A percentile compares a stretch with the other conserved stretches of the same genome.
These are phyloP conservation scores for Datura wrightii DNA, from an alignment of 257 asterid species.

Conservation along the genomic window DNA sequence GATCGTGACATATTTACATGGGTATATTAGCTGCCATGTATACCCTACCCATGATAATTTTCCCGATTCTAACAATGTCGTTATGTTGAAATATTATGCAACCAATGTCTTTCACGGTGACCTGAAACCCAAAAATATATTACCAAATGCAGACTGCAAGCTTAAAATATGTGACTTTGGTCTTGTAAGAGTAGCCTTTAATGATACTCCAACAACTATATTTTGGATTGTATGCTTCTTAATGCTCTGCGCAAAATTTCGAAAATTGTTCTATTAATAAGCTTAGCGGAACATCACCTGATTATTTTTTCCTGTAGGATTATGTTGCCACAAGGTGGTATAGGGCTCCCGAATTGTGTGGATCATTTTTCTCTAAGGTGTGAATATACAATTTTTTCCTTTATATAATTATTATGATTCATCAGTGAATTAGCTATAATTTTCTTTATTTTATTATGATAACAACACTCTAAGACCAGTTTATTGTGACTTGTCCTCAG, in stretches of 20 bases:
- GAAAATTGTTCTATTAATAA: background rate
- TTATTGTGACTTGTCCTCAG: no score
- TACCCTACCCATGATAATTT: no score
- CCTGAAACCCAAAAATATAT: slow-evolving; percentile 80
- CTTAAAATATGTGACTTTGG: slow-evolving; percentile 88
- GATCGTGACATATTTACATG: background rate
- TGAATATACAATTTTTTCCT: no score
- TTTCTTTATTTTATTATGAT: no score
- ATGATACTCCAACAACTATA: slow-evolving; percentile 86
- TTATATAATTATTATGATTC: no score
- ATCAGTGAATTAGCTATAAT: no score
- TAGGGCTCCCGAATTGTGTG: no score
- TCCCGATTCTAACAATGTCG: background rate
- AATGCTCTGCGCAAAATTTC: no score
- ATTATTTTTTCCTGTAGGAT: slow-evolving; percentile 57
- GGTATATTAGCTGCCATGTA: no score
- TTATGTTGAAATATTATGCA: slow-evolving; percentile 41
- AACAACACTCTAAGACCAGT: no score
- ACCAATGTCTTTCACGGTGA: slow-evolving; percentile 88
- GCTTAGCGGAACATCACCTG: background rate
- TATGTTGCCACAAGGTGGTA: slow-evolving; percentile 98
- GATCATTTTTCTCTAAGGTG: no score
- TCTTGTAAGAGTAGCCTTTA: slow-evolving; percentile 87
- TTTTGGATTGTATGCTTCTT: no score
- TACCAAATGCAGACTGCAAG: slow-evolving; percentile 91